phyloP scores from a whole-genome alignment of 805 yeast genomes.

The Spathaspora sp. region DNA sequence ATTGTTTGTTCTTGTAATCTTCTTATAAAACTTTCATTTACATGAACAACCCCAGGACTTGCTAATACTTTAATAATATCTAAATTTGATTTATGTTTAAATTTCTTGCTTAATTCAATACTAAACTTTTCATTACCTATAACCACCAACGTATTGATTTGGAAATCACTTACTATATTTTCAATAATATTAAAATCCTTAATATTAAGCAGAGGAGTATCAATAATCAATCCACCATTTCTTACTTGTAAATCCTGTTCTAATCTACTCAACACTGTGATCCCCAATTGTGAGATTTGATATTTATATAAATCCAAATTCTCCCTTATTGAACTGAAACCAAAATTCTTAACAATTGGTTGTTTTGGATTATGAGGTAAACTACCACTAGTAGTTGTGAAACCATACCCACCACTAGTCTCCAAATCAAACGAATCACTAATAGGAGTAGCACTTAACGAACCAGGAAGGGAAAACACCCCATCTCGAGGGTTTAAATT shows the following conservation, averaged over 20 bases:
- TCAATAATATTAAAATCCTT: constrained; percentile 52
- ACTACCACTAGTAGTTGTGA: constrained; percentile 67
- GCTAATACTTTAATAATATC: constrained; percentile 59
- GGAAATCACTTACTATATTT: constrained; percentile 55
- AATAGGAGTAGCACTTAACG: constrained; percentile 77
- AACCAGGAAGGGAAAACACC: constrained; percentile 76
- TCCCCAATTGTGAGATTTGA: constrained; percentile 46
- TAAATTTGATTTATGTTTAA: constrained; percentile 34
- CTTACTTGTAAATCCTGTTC: constrained; percentile 44
- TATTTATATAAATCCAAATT: constrained; percentile 56
- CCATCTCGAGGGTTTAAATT: constrained; percentile 76
- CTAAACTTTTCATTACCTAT: constrained; percentile 73
- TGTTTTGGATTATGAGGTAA: constrained; percentile 80
- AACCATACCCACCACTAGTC: constrained; percentile 67
- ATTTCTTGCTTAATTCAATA: constrained; percentile 57
- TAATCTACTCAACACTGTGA: constrained; percentile 46
- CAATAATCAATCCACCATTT: constrained; percentile 62
- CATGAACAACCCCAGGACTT: constrained; percentile 74
- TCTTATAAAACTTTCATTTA: constrained; percentile 66
- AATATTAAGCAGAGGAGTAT: constrained; percentile 63
- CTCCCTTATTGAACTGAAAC: constrained; percentile 56
- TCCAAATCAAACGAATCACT: constrained; percentile 80
- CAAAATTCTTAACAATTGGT: constrained; percentile 81
- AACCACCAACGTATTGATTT: constrained; percentile 58
- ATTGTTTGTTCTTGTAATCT: constrained; percentile 72